Evolutionary conservation across 192 early-diverging fungal genomes (phyloP), one percentile per base, ranked within the genome.

Genomic region (Helicostylum pulchrum): DNA sequence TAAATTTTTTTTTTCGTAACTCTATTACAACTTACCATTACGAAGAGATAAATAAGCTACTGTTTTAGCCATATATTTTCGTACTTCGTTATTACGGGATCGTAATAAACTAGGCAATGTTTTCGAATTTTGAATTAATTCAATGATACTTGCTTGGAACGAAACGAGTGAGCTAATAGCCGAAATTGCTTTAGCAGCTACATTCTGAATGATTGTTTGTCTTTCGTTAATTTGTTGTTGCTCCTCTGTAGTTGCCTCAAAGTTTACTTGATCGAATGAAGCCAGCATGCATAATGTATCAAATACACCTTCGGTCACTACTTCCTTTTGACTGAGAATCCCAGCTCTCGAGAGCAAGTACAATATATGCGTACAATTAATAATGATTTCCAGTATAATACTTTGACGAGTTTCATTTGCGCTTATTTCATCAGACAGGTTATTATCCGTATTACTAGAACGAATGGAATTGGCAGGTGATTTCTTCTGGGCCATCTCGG

Each of bases 61-160:
- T 19, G 83, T 73, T 49, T 85, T 85, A 47, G 80, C 79, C 9
- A 71, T 78, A 55, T 85, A 85, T 63, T 80, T 85, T 43, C 71
- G 54, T 4, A 82, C 80, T 62, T 79, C 72, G 10, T 42, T 14
- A 45, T 80, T 78, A n/a, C 36, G 72, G 0, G 80, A 76, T 17
- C 67, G 58, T 26, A 85, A 53, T 10, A 80, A 44, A 56, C 69
- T 52, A n/a, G 74, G 60, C 36, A 84, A 34, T 7, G 64, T 71
- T 45, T 75, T 63, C 21, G 78, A 73, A 31, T 47, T 47, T 9
- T 71, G 62, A 43, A 78, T 61, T 1, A 68, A 64, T 43, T 85
- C 77, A 46, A 84, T 78, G 36, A 84, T 80, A 70, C 68, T 67
- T 9, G 77, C 68, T 50, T 84, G 83, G 55, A 78, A 78, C 20